These are phyloP conservation scores for Rhizomucor miehei DNA, from an alignment of 371 early-diverging fungal species.

Conservation along the genomic window DNA sequence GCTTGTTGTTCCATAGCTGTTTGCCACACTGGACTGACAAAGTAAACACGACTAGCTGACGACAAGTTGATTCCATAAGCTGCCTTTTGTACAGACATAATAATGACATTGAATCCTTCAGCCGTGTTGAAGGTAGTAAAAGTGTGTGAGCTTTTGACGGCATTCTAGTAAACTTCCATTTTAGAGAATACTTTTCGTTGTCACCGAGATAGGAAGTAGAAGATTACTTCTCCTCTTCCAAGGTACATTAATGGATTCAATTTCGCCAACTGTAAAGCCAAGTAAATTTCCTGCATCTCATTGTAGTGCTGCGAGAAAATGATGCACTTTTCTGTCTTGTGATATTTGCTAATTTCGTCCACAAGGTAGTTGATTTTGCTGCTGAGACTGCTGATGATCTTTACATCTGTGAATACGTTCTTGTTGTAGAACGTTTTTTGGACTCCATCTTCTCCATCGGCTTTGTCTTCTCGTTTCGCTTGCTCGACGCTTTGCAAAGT, in stretches of 20 bases:
- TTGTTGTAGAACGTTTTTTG: conserved; percentile 17
- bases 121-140: conserved; percentile 75
- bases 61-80: conserved; percentile 78
- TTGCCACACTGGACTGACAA: conserved; percentile 71
- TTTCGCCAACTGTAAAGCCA: conserved; percentile 49
- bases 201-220: not conserved
- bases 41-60: conserved; percentile 68
- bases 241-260: conserved; percentile 57
- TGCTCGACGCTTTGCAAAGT: conserved; percentile 11
- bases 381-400: conserved; percentile 25
- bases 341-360: conserved; percentile 37
- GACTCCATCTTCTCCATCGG: conserved; percentile 1
- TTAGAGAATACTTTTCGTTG: not conserved
- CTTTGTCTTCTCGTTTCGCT: not conserved
- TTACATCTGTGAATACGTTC: conserved; percentile 17
- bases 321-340: conserved; percentile 53
- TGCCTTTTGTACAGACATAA: conserved; percentile 68
- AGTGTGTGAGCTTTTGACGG: conserved; percentile 46
- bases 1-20: conserved; percentile 69
- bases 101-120: conserved; percentile 57
- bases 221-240: conserved; percentile 39
- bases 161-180: conserved; percentile 33
- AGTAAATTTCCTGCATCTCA: conserved; percentile 46
- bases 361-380: conserved; percentile 60
- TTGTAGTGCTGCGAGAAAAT: conserved; percentile 52